phyloP scores from a whole-genome alignment of 805 yeast genomes.

The Saccharomycopsis sp. region DNA sequence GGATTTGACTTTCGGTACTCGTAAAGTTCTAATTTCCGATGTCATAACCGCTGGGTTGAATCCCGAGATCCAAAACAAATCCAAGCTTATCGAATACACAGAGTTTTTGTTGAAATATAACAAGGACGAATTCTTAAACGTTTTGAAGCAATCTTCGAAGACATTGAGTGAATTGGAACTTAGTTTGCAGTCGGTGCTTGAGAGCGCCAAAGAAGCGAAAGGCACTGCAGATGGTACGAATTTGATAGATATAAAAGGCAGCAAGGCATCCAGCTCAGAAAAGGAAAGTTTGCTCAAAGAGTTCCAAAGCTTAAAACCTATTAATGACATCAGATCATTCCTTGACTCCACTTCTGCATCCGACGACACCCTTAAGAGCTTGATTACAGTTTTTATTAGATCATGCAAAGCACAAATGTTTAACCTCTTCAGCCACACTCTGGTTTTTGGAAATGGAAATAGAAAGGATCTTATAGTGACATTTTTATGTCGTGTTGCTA shows the following conservation, averaged over 20 bases:
- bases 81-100: slow-evolving; percentile 33
- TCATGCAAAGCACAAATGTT: slow-evolving; percentile 31
- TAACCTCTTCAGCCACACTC: slow-evolving; percentile 27
- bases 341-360: slow-evolving; percentile 30
- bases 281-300: slow-evolving; percentile 25
- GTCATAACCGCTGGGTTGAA: slow-evolving; percentile 38
- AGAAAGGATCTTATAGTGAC: slow-evolving; percentile 40
- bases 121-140: slow-evolving; percentile 34
- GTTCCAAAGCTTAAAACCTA: slow-evolving; percentile 18
- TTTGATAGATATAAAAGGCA: slow-evolving; percentile 23
- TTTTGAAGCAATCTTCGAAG: slow-evolving; percentile 28
- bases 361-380: slow-evolving; percentile 32
- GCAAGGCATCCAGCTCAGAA: neutral
- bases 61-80: slow-evolving; percentile 31
- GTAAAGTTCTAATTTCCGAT: slow-evolving; percentile 32
- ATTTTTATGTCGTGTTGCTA: slow-evolving; percentile 49
- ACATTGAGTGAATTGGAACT: slow-evolving; percentile 47
- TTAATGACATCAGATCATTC: slow-evolving; percentile 2
- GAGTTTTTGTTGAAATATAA: slow-evolving; percentile 34
- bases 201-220: slow-evolving; percentile 26
- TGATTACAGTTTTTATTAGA: slow-evolving; percentile 38
- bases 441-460: slow-evolving; percentile 33
- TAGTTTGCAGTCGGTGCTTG: slow-evolving; percentile 26
- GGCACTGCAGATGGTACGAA: slow-evolving; percentile 26
- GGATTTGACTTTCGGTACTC: slow-evolving; percentile 23